Evolutionary conservation across 164 flowering plant genomes (phyloP), one percentile per base, ranked within the genome.

Genomic region (Tetracentron sinense): DNA sequence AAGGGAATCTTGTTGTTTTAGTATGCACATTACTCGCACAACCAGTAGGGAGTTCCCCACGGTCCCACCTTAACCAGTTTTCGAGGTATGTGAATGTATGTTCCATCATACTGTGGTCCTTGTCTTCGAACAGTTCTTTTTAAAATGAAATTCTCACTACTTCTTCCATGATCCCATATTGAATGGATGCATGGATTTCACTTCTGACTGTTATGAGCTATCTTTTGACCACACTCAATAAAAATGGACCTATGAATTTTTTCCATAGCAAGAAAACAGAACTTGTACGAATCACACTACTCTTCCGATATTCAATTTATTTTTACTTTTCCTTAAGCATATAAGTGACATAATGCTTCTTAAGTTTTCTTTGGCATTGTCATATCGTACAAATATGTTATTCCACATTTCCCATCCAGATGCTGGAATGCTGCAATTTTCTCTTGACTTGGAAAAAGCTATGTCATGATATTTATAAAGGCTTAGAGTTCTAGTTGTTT

Each of bases 81-180:
- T n/a, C 16, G 27, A 72, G 75, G 75, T 67, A 72, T 58, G 75
- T 62, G 31, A 56, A 54, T 58, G 51, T 55, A 50, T 26, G 47
- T 66, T 64, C 56, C 70, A 57, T 66, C 28, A 27, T 26, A 28
- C n/a, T 30, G 57, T 47, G 50, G 56, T 11, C 54, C 14, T 56
- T 64, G 63, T 58, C 25, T 44, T 22, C 23, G 28, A 57, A 50
- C 52, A 31, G 63, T 57, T 63, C 54, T 64, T 57, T 26, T 69
- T 44, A 21, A 25, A 58, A 58, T 58, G 63, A 62, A 42, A 53
- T 17, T 54, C 73, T 46, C 28, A 29, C 60, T 46, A 59, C 62
- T 65, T 60, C 66, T 61, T 54, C 54, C 46, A 33, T 26, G 31
- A 26, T 53, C 56, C 56, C 0, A 26, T 53, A 53, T 25, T 53